Base-by-base conservation (phyloP, 805 yeast genomes). In the Allodekkera sacchari region DNA sequence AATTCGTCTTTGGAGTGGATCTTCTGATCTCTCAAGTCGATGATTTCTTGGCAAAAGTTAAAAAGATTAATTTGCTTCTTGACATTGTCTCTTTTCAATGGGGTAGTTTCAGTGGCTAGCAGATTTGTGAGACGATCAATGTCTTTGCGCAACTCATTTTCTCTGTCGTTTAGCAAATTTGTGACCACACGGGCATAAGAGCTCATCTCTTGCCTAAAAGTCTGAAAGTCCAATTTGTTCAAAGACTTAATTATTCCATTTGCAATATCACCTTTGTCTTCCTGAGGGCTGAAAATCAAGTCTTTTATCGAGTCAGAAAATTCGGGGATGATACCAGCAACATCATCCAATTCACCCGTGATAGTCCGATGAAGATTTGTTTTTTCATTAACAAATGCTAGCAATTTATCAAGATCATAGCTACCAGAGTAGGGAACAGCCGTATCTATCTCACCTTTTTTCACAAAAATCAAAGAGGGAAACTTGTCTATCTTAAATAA, bases 401-500 rank as follows among this genome's bases (percentile, higher is more conserved):
- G 61, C 18, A 79, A 61, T 12, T 66, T 54, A 7, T 64, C 61
- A 10, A 64, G 44, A 36, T 67, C 68, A 35, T 81, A 59, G 18
- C 55, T 55, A 7, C 71, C 73, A 23, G 56, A 56, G 39, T 58
- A 55, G 18, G 30, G 25, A 33, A 47, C 48, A 25, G 44, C 62
- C 52, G 43, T 47, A 6, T 48, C 45, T 7, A 69, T 63, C 10
- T 61, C 52, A n/a, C n/a, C n/a, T n/a, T n/a, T n/a, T n/a, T n/a
- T n/a, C 45, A 77, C 65, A 36, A 52, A 68, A 25, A 75, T 42
- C n/a, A 79, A 53, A 0, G 81, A 66, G 10, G 88, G 87, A 50
- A 60, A 68, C 7, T 60, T 54, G 11, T 50, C 40, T 31, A 78
- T 54, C 2, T 57, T 64, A 47, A 58, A 77, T 28, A 46, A 48